Evolutionary conservation across 176 grass and related monocot species (phyloP).

Genomic region (Aegilops bicornis): DNA sequence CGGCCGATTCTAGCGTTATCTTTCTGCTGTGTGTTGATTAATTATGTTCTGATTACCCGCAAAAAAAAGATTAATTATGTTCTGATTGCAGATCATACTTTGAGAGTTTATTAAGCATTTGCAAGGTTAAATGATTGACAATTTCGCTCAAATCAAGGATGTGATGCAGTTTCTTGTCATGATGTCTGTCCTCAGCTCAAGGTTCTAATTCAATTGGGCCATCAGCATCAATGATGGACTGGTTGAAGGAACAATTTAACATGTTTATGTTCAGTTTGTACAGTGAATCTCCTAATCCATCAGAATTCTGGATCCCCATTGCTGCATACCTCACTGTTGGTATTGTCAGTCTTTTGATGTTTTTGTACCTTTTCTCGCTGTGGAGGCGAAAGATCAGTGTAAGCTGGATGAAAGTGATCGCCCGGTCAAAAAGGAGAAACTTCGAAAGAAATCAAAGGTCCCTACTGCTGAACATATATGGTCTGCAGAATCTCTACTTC

Average conservation of each 20-base stretch:
- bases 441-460: constrained; percentile 40
- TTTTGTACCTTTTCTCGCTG: constrained; percentile 46
- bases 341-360: constrained; percentile 39
- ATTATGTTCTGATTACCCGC: neutral
- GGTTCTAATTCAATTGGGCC: neutral
- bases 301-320: constrained; percentile 51
- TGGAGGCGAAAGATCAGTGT: constrained; percentile 60
- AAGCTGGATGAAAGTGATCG: constrained; percentile 78
- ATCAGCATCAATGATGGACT: constrained; percentile 14
- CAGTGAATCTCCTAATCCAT: constrained; percentile 22
- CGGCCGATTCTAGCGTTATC: neutral
- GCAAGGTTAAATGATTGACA: neutral
- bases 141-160: neutral
- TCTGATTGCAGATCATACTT: constrained; percentile 15
- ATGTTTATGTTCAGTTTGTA: constrained; percentile 4
- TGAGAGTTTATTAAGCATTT: neutral
- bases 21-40: neutral
- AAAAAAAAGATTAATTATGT: neutral
- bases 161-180: constrained; percentile 16
- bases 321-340: constrained; percentile 31
- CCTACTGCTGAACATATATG: constrained; percentile 64
- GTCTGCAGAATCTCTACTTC: constrained; percentile 48
- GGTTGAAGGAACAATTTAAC: constrained; percentile 39
- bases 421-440: constrained; percentile 56
- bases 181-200: neutral